Base-by-base conservation (phyloP, 2,329 filamentous ascomycete genomes). In the Pseudogymnoascus sp. region DNA sequence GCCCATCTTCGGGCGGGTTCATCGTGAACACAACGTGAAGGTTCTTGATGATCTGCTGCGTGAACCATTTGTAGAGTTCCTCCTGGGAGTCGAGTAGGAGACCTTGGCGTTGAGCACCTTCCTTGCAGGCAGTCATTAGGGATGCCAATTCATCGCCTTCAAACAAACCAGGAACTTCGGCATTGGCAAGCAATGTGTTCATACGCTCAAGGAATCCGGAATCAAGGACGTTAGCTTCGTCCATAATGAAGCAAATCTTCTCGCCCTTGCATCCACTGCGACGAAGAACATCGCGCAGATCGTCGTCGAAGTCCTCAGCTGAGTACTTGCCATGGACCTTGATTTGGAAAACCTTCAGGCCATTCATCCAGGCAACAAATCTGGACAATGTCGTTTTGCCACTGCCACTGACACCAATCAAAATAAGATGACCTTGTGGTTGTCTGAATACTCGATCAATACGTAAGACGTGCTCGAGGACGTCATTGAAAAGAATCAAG, bases 61-160 rank as follows among this genome's bases (percentile, higher is more conserved):
- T 99, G 78, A 99, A 99, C 94, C 94, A 99, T 78, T 97, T 97
- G 82, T 99, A 99, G n/a, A 99, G 81, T 76, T 99, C 94, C 78
- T 99, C 95, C 69, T 96, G 92, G 1, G 94, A 97, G 77, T 99
- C 94, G 1, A 99, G 84, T 64, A 97, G 86, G 64, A 97, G 82
- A 59, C 94, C 94, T 78, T 99, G 94, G 66, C 92, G 88, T 75
- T 99, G 94, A 18, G 94, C 93, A 65, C 94, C 95, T 78, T 99
- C 94, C 75, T 97, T 97, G 80, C 95, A 99, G 63, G 92, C 92
- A 25, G 95, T 99, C 94, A 99, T 97, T 67, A 99, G 80, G n/a
- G 94, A 90, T 14, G 94, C 92, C 70, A 96, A 93, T 69, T 99
- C 94, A 70, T 99, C 94, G n/a, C 94, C 94, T 76, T 99, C 95